Percentiles rank a stretch among this genome's conserved stretches.
Conservation (phyloP, 805 yeast genomes). For the Suhomyces xylopsoci region DNA sequence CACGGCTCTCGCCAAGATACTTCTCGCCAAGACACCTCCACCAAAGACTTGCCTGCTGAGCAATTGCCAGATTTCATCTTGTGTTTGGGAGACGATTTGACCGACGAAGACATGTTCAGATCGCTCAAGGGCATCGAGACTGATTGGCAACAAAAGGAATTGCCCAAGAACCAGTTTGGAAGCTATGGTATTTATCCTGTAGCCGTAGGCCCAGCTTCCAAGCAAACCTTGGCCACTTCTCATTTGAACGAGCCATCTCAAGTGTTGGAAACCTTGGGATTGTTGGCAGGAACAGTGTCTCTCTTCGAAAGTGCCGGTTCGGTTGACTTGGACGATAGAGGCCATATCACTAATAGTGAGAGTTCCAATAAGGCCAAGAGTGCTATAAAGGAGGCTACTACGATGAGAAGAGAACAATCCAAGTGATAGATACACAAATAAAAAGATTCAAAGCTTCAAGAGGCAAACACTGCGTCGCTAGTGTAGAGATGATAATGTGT, state of each 20-base stretch:
- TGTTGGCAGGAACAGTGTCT: slow-evolving; percentile 75
- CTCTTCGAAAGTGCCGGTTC: slow-evolving; percentile 76
- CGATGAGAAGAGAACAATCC: not conserved
- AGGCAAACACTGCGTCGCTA: too few species aligned
- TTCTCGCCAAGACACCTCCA: slow-evolving; percentile 14
- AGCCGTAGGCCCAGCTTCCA: slow-evolving; percentile 90
- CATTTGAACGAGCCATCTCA: slow-evolving; percentile 82
- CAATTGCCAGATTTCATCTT: slow-evolving; percentile 78
- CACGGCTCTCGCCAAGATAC: slow-evolving; percentile 55
- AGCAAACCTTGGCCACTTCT: slow-evolving; percentile 79
- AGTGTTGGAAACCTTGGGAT: slow-evolving; percentile 79
- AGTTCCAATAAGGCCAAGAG: slow-evolving; percentile 41
- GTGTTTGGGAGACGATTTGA: slow-evolving; percentile 92
- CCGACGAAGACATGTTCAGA: slow-evolving; percentile 97
- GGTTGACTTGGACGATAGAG: slow-evolving; percentile 72
- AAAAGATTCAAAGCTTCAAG: too few species aligned
- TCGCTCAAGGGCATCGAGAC: slow-evolving; percentile 64
- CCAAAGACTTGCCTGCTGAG: slow-evolving; percentile 31
- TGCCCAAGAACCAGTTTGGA: slow-evolving; percentile 45
- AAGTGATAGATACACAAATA: too few species aligned
- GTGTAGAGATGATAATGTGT: too few species aligned
- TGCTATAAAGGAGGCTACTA: slow-evolving; percentile 29
- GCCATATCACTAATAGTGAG: slow-evolving; percentile 55
- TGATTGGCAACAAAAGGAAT: slow-evolving; percentile 44
- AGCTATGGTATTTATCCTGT: slow-evolving; percentile 74